Percentiles rank a stretch among this genome's conserved stretches.
Conservation (phyloP, 1,139 yeast genomes). For the Pneumocystis jirovecii region DNA sequence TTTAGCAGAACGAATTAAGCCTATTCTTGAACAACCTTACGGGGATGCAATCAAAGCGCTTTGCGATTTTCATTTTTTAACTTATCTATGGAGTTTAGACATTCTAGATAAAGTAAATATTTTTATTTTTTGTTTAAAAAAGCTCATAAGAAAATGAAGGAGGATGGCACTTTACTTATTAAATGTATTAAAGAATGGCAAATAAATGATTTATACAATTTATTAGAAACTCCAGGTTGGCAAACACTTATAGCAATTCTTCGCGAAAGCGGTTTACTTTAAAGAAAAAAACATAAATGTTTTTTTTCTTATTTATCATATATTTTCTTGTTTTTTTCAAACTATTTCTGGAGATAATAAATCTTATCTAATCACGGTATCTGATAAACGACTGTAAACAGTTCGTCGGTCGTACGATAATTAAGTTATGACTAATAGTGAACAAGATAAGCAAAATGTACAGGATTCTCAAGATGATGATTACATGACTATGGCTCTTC, state of each 20-base stretch:
- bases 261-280: slow-evolving; percentile 5
- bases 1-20: slow-evolving; percentile 34
- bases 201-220: slow-evolving; percentile 34
- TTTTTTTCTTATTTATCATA: neutral
- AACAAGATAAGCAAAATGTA: neutral
- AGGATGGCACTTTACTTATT: slow-evolving; percentile 7
- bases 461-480: slow-evolving; percentile 14
- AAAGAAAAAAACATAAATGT: neutral
- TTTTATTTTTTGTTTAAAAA: neutral
- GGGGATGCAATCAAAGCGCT: slow-evolving; percentile 29
- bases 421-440: neutral
- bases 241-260: slow-evolving; percentile 51
- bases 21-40: slow-evolving; percentile 25
- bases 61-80: slow-evolving; percentile 60
- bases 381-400: neutral
- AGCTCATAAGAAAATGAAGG: neutral
- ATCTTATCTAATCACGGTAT: neutral
- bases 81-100: slow-evolving; percentile 29
- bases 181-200: slow-evolving; percentile 26
- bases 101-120: slow-evolving; percentile 3
- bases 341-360: neutral
- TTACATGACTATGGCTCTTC: slow-evolving; percentile 21
- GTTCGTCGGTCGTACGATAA: neutral
- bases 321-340: neutral
- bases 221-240: slow-evolving; percentile 62